These are phyloP conservation scores for Terana coerulea DNA, from an alignment of 768 basidiomycete genomes.

Conservation along the genomic window DNA sequence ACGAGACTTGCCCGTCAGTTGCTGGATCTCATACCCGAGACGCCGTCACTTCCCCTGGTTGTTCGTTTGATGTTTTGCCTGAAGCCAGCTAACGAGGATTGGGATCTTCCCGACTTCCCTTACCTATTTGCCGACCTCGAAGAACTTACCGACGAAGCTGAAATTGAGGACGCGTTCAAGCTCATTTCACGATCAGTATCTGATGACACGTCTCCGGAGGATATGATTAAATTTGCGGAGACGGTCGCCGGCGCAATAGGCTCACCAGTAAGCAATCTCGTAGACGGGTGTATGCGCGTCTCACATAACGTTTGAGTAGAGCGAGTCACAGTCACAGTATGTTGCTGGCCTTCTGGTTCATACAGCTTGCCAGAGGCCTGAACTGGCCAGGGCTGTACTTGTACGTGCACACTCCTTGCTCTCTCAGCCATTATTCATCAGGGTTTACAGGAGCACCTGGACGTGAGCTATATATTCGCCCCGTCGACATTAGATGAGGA, in stretches of 20 bases:
- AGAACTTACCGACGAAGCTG: conserved; percentile 45
- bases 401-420: conserved; percentile 31
- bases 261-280: conserved; percentile 44
- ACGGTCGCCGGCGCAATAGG: conserved; percentile 52
- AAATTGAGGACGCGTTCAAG: conserved; percentile 54
- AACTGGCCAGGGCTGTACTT: conserved; percentile 39
- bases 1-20: conserved; percentile 58
- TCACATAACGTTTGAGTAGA: conserved; percentile 30
- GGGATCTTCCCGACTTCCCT: conserved; percentile 73
- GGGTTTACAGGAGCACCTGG: conserved; percentile 48
- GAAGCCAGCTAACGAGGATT: conserved; percentile 75
- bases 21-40: conserved; percentile 54
- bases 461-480: conserved; percentile 53
- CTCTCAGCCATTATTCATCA: neutral
- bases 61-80: conserved; percentile 76
- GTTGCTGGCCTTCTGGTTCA: conserved; percentile 61
- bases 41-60: conserved; percentile 61
- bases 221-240: conserved; percentile 50
- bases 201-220: conserved; percentile 49
- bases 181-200: conserved; percentile 54
- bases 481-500: conserved; percentile 47
- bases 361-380: conserved; percentile 62
- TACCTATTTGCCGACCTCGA: conserved; percentile 62
- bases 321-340: conserved; percentile 51
- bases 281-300: neutral